phyloP scores from a whole-genome alignment of 1,284 basidiomycete species.

The Dichomitus squalens region DNA sequence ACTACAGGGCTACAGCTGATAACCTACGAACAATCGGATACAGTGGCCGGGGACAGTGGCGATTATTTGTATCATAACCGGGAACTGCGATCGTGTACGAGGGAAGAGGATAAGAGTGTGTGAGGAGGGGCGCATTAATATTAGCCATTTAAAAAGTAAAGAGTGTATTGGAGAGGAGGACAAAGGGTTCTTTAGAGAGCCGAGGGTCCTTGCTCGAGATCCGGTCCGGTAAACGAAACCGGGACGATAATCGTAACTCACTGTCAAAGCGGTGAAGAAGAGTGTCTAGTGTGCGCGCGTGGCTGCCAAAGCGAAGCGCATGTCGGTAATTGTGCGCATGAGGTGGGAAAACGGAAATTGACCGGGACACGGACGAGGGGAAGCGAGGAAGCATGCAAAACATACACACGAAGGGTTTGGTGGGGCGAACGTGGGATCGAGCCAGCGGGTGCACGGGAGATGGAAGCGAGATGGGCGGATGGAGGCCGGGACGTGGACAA shows the following conservation, averaged over 20 bases:
- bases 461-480: background rate
- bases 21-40: constrained; percentile 6
- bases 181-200: background rate
- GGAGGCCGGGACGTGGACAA: background rate
- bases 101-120: background rate
- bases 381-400: constrained; percentile 3
- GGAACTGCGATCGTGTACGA: background rate
- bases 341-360: constrained; percentile 6
- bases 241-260: too few relatives aligned
- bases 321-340: constrained; percentile 3
- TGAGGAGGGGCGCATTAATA: constrained; percentile 13
- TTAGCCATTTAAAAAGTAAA: constrained; percentile 14
- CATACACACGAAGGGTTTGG: background rate
- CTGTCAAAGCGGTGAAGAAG: constrained; percentile 6
- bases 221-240: background rate
- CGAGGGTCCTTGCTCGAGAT: background rate
- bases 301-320: background rate
- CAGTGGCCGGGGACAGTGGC: background rate
- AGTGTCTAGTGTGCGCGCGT: constrained; percentile 15
- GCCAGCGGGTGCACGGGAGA: background rate
- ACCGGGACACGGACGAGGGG: background rate
- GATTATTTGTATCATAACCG: background rate
- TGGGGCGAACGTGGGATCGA: background rate
- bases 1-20: constrained; percentile 8
- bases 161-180: background rate